Evolutionary conservation across 2,329 filamentous ascomycete genomes (phyloP), one percentile per base, ranked within the genome.

Genomic region (Coleophoma eucalyptorum): DNA sequence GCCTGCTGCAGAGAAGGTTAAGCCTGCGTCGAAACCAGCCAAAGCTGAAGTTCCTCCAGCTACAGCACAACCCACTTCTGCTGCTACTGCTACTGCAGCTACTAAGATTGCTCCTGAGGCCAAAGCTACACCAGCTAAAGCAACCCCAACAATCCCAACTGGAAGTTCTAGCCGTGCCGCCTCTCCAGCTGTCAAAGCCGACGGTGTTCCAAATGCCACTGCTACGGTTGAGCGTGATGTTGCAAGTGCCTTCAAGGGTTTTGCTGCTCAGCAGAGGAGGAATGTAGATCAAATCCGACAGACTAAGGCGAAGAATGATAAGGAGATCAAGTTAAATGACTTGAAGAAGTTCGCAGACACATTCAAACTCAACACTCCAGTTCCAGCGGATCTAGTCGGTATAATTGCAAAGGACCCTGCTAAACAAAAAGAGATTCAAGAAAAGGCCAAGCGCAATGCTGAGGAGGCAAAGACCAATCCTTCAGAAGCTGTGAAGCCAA

Each of bases 331-430:
- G 69, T 70, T 99, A 55, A 96, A 90, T 53, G 94, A 99, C 70
- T 73, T 99, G 51, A 95, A 94, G 76, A 96, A 93, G 65, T 99
- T 99, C 69, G 90, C 94, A 1, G 82, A 86, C 59, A 94, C 82
- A 65, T 99, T 99, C 77, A 97, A 97, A 72, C 80, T 99, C 16
- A 87, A 89, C 46, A 97, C 93, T 3, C 91, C 92, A 5, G 91
- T 99, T 11, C 94, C 94, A 1, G 85, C 82, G 47, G 94, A 99
- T 68, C 73, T 99, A 34, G 91, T 99, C 26, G 87, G 90, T 1
- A 99, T 99, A 58, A 87, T 99, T 54, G 93, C 94, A 52, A 99
- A 97, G 67, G 94, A 99, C 65, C 91, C 91, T n/a, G 80, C 76
- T 43, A 99, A 97, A 73, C 94, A 97, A 70, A 85, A 91, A 63